phyloP scores from a whole-genome alignment of 1,284 basidiomycete species.

The Singerocomus inundabilis region DNA sequence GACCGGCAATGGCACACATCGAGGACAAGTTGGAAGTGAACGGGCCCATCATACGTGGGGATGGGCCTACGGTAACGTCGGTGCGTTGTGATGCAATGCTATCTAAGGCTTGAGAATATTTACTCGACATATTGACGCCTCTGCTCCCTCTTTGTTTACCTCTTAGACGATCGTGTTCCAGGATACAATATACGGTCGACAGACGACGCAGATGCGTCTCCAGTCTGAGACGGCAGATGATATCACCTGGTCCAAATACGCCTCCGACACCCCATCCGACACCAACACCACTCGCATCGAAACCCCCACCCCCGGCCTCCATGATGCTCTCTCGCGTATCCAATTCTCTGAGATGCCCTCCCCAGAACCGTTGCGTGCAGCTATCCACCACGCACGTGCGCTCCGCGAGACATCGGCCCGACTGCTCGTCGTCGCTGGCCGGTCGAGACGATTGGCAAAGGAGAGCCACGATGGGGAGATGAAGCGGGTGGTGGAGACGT shows the following conservation, averaged over 20 bases:
- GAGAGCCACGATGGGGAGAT: slow-evolving; percentile 64
- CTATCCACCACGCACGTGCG: slow-evolving; percentile 44
- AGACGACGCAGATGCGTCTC: slow-evolving; percentile 53
- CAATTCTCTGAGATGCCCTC: slow-evolving; percentile 49
- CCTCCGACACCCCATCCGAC: slow-evolving; percentile 18
- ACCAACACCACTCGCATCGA: slow-evolving; percentile 16
- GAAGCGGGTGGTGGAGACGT: slow-evolving; percentile 46
- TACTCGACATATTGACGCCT: background rate
- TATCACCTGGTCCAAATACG: slow-evolving; percentile 59
- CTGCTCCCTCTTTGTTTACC: background rate
- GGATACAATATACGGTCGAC: slow-evolving; percentile 66
- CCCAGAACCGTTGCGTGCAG: slow-evolving; percentile 50
- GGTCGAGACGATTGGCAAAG: slow-evolving; percentile 68
- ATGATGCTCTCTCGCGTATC: slow-evolving; percentile 46
- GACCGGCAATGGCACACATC: slow-evolving; percentile 7
- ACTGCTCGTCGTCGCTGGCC: slow-evolving; percentile 72
- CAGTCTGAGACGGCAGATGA: slow-evolving; percentile 73
- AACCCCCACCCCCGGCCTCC: slow-evolving; percentile 14
- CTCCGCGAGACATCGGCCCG: slow-evolving; percentile 26
- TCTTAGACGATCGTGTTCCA: slow-evolving; percentile 48
- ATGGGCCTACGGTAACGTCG: slow-evolving; percentile 1
- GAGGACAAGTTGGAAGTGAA: background rate
- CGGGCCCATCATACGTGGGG: background rate
- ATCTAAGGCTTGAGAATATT: background rate
- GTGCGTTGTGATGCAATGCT: slow-evolving; percentile 15